phyloP scores from a whole-genome alignment of 495 filamentous ascomycete genomes.

The Penicillium lagena region DNA sequence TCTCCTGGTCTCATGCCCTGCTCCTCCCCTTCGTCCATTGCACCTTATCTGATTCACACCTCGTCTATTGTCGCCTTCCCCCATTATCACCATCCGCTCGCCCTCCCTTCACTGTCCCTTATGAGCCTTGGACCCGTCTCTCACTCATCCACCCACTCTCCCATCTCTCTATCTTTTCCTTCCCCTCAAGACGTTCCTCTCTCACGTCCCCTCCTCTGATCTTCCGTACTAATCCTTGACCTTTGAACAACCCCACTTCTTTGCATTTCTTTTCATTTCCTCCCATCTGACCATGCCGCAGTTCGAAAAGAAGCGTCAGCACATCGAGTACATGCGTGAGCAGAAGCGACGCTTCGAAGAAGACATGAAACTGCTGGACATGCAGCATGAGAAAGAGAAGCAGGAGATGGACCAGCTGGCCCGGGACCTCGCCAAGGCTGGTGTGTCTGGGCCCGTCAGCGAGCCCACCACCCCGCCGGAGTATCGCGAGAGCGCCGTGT shows the following conservation, averaged over 20 bases:
- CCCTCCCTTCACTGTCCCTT: not conserved
- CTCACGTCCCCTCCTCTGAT: not conserved
- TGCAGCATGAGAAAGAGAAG: conserved; percentile 73
- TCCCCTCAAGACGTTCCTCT: not conserved
- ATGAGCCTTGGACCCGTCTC: not conserved
- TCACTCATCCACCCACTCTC: conserved; percentile 1
- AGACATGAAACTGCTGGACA: conserved; percentile 78
- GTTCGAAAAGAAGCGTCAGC: conserved; percentile 88
- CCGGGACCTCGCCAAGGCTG: conserved; percentile 61
- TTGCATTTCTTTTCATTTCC: not conserved
- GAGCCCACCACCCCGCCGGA: conserved; percentile 98
- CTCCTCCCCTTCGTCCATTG: not conserved
- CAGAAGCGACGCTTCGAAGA: conserved; percentile 79
- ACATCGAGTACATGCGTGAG: conserved; percentile 79
- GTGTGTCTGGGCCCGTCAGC: conserved; percentile 66
- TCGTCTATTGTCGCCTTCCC: not conserved
- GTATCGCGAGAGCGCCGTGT: conserved; percentile 70
- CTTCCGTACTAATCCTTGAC: not conserved
- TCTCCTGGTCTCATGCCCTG: too few relatives aligned
- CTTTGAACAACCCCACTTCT: not conserved
- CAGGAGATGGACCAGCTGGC: conserved; percentile 76
- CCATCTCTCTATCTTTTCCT: not conserved
- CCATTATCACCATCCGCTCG: not conserved
- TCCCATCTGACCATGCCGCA: conserved; percentile 33
- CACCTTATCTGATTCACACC: not conserved